Base-by-base conservation (phyloP, 2,329 filamentous ascomycete species). In the Didymella pomorum region DNA sequence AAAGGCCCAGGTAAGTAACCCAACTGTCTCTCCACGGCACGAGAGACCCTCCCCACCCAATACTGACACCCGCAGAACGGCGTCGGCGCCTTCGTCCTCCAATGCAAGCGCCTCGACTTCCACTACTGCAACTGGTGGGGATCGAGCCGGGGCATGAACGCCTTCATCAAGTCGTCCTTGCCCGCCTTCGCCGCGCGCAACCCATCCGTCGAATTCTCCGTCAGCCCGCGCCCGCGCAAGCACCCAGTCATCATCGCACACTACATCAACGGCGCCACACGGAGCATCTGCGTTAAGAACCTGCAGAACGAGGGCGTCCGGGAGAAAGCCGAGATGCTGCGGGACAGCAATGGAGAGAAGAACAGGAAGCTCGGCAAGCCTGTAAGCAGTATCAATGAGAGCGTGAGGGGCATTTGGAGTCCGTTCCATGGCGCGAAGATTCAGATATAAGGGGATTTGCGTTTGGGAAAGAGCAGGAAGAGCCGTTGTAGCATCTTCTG, bases 111-210 rank as follows among this genome's bases (percentile, higher is more conserved):
- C 75, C 83, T 99, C 78, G 92, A 97, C 78, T 92, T 99, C 75
- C 91, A 96, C 82, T 99, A 97, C 83, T 98, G 95, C 83, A 93
- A 98, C 84, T 93, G 90, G 87, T 92, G 91, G 57, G 95, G 93
- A 63, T 96, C 92, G 78, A 98, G 94, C 35, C 87, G 83, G 73
- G 95, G 95, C 75, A 97, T 98, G 93, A 95, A 96, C 71, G 81
- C 87, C 69, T 97, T 97, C 83, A 88, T 98, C 78, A 89, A 90
- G 77, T 83, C 88, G 62, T 82, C 86, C 41, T 89, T 97, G 57
- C 83, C 89, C 47, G 80, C 84, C 66, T 97, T 99, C 80, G 93
- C 93, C 54, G 82, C 86, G 68, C 81, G 84, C 70, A 91, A 97
- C 80, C 93, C 94, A 28, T 86, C 92, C 77, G 88, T 98, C 82